Percentiles rank a stretch among this genome's conserved stretches.
phyloP scores from a whole-genome alignment of 306 rosid species.

The Lathyrus sativus region DNA sequence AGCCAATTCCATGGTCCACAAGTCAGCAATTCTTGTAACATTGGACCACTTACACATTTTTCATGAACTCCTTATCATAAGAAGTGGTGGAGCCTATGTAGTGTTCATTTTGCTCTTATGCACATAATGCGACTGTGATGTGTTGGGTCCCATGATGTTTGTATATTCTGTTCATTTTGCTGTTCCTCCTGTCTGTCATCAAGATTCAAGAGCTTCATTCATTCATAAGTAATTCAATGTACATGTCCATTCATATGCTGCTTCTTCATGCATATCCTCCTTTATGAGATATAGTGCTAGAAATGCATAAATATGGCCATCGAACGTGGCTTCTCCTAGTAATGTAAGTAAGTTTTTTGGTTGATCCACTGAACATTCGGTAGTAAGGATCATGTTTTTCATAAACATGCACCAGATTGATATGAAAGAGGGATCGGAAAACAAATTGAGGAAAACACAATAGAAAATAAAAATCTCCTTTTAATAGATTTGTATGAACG shows the following conservation, averaged over 20 bases:
- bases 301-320: not conserved
- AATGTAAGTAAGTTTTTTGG: too few relatives aligned
- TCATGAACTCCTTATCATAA: too few relatives aligned
- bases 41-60: constrained; percentile 38
- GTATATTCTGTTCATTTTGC: constrained; percentile 20
- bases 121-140: constrained; percentile 5
- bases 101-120: constrained; percentile 7
- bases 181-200: constrained; percentile 24
- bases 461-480: too few relatives aligned
- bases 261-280: not conserved
- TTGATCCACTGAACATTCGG: too few relatives aligned
- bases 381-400: too few relatives aligned
- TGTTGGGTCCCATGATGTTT: constrained; percentile 33
- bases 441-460: too few relatives aligned
- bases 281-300: not conserved
- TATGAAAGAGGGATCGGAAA: too few relatives aligned
- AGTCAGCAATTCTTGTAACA: constrained; percentile 1
- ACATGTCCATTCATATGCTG: too few relatives aligned
- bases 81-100: not conserved
- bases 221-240: too few relatives aligned
- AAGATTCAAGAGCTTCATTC: not conserved
- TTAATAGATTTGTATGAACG: too few relatives aligned
- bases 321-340: too few relatives aligned
- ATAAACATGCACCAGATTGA: too few relatives aligned
- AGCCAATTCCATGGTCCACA: constrained; percentile 29